phyloP scores from a whole-genome alignment of 805 yeast genomes.

The Teunomyces kruisii region DNA sequence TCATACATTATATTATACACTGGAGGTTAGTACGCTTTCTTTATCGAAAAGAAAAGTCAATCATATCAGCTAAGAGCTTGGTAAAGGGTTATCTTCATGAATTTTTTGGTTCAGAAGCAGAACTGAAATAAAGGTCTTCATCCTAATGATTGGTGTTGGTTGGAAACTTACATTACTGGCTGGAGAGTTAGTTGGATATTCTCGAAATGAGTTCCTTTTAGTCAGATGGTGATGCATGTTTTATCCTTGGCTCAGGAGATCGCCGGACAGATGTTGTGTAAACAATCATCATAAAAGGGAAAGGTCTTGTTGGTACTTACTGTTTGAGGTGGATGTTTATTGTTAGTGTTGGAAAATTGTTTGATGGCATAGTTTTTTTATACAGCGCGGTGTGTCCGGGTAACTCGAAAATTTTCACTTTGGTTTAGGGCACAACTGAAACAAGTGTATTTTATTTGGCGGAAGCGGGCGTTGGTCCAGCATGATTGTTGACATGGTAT shows the following conservation, averaged over 20 bases:
- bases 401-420: no score
- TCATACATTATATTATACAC: background rate
- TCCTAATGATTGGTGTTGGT: slow-evolving; percentile 39
- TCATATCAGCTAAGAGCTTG: slow-evolving; percentile 52
- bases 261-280: slow-evolving; percentile 41
- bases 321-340: background rate
- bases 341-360: background rate
- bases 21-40: background rate
- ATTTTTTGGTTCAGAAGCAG: slow-evolving; percentile 87
- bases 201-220: slow-evolving; percentile 4
- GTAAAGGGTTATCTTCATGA: slow-evolving; percentile 76
- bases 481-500: no score
- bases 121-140: slow-evolving; percentile 75
- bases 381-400: background rate
- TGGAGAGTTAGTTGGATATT: background rate
- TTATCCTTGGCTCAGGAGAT: slow-evolving; percentile 78
- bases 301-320: background rate
- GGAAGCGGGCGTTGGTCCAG: no score
- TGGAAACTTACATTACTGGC: slow-evolving; percentile 5
- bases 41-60: background rate
- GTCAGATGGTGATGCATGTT: slow-evolving; percentile 99
- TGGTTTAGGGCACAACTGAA: no score
- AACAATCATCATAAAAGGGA: slow-evolving; percentile 16
- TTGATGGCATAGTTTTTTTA: background rate
- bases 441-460: no score